A percentile compares a stretch with the other conserved stretches of the same genome.
Conservation (phyloP, 805 yeast genomes). For the Diddensiella caesifluorescens region DNA sequence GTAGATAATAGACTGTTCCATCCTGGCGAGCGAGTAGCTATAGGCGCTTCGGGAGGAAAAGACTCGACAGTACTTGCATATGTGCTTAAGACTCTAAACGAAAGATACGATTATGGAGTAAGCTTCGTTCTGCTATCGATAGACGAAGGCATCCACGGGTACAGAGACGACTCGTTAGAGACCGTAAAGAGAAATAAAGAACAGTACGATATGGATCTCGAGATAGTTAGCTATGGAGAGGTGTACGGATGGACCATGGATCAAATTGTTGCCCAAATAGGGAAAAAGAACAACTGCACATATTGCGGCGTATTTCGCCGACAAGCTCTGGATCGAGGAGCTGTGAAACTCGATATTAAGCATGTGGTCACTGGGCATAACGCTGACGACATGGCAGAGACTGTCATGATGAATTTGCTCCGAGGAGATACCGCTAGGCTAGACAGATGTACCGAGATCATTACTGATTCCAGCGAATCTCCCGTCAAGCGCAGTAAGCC, state of each 20-base stretch:
- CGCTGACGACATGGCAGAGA: conserved; percentile 99
- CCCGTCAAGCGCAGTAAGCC: conserved; percentile 94
- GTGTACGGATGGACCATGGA: conserved; percentile 98
- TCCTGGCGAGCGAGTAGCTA: conserved; percentile 84
- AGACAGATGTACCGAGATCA: conserved; percentile 79
- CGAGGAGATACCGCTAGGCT: conserved; percentile 95
- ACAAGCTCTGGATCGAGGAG: conserved; percentile 96
- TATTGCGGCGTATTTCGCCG: conserved; percentile 97
- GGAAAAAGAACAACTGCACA: conserved; percentile 90
- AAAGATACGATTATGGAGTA: conserved; percentile 83
- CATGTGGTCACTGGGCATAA: conserved; percentile 98
- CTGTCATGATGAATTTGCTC: conserved; percentile 87
- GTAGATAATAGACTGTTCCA: conserved; percentile 60
- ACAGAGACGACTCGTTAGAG: conserved; percentile 93
- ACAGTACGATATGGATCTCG: conserved; percentile 76
- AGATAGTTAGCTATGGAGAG: conserved; percentile 79
- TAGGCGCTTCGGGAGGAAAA: conserved; percentile 98
- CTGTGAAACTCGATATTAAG: conserved; percentile 71
- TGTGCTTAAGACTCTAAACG: conserved; percentile 79
- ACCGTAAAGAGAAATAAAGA: conserved; percentile 89
- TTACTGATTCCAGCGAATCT: conserved; percentile 74
- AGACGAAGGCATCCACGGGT: conserved; percentile 96
- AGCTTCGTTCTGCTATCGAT: conserved; percentile 75
- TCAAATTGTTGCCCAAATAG: conserved; percentile 91
- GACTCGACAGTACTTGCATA: conserved; percentile 95